Percentiles rank a stretch among this genome's conserved stretches.
Evolutionary conservation across 805 yeast species (phyloP).

Genomic region (Hanseniaspora singularis): DNA sequence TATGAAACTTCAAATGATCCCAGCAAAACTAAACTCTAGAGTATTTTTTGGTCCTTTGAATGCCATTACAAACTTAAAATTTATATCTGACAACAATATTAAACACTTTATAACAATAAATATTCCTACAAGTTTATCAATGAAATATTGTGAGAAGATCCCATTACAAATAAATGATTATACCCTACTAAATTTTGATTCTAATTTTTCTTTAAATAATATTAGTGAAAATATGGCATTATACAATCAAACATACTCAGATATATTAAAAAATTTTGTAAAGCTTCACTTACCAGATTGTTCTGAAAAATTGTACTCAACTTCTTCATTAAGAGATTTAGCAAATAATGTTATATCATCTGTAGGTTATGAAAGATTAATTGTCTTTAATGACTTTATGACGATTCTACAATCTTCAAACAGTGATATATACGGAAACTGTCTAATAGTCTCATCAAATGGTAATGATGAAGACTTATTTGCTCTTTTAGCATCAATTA

Average conservation of each 20-base stretch:
- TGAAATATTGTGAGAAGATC: constrained; percentile 24
- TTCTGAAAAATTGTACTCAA: constrained; percentile 7
- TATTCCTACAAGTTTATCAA: constrained; percentile 28
- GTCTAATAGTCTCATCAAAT: constrained; percentile 20
- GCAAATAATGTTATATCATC: constrained; percentile 18
- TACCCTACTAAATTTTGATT: constrained; percentile 30
- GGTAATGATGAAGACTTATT: constrained; percentile 25
- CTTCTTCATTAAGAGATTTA: constrained; percentile 14
- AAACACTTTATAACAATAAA: constrained; percentile 30
- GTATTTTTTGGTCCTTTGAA: constrained; percentile 40
- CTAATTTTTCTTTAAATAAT: constrained; percentile 24
- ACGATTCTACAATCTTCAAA: constrained; percentile 21
- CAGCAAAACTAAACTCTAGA: constrained; percentile 33
- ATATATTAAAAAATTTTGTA: constrained; percentile 10
- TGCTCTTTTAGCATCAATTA: constrained; percentile 22
- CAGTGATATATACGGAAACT: constrained; percentile 17
- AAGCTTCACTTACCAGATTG: constrained; percentile 3
- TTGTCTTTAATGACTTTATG: constrained; percentile 25
- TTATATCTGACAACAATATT: constrained; percentile 32
- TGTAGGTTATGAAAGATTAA: constrained; percentile 20
- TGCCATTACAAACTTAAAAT: constrained; percentile 31
- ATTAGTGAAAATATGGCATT: constrained; percentile 15
- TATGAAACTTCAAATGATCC: constrained; percentile 24
- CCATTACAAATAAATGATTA: constrained; percentile 25
- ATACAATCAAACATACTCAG: constrained; percentile 15